Base-by-base conservation (phyloP, 768 basidiomycete genomes). In the Termitomyces sp. region DNA sequence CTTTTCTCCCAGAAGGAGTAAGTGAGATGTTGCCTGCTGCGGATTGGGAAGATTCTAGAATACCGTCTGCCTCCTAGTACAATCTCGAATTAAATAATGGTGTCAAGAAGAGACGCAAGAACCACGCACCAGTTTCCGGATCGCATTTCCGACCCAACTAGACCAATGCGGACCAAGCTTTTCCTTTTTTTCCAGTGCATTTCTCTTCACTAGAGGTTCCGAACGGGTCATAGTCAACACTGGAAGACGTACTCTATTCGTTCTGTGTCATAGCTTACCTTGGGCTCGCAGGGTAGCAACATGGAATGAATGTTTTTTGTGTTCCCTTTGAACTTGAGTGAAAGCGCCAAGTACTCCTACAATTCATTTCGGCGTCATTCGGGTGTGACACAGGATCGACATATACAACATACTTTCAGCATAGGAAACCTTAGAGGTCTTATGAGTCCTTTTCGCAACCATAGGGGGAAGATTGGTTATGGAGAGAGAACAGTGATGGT, bases 141-240 rank as follows among this genome's bases (percentile, higher is more conserved):
- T 71, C 8, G 80, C 74, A 55, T 74, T 76, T 30, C 71, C 66
- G 26, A 82, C 77, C 78, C 79, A 82, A 30, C 66, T 74, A 14
- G 74, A 67, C 82, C 81, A 82, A 36, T 77, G 72, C 6, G 79
- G 78, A 4, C 81, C 81, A 10, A 82, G 70, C 47, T 71, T 76
- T 47, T 80, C 80, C 55, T 76, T 72, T 44, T 71, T 73, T 30
- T 68, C 70, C 45, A 74, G 63, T 12, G 81, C 81, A 50, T 68
- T 77, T 64, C 76, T 82, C 59, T 74, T 77, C 22, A 82, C 82
- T 82, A 49, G 24, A 22, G 24, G n/a, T n/a, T 45, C 4, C 13
- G 1, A 42, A 48, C n/a, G 20, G 55, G 22, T 16, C 26, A 24
- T 32, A 16, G 4, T 51, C 36, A 51, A 44, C 24, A 37, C 34